A percentile compares a stretch with the other conserved stretches of the same genome.
These are phyloP conservation scores for Salix purpurea DNA, from an alignment of 345 rosid species.

Conservation along the genomic window DNA sequence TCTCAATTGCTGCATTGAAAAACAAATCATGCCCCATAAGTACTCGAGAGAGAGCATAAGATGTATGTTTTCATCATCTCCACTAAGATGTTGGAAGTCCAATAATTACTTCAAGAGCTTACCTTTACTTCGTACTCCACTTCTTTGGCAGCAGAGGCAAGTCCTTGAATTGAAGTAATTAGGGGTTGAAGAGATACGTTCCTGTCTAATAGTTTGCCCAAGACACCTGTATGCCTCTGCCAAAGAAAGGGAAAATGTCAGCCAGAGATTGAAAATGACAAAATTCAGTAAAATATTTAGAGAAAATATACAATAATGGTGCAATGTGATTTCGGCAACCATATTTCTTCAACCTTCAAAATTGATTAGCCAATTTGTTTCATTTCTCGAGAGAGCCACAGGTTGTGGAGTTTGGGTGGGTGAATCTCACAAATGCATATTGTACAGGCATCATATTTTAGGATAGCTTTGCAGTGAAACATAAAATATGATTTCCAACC, in stretches of 20 bases:
- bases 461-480: not conserved
- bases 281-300: not conserved
- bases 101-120: not conserved
- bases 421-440: not conserved
- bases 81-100: not conserved
- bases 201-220: constrained; percentile 47
- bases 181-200: constrained; percentile 51
- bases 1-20: constrained; percentile 46
- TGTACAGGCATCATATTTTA: not conserved
- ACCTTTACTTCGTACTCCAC: constrained; percentile 63
- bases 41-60: not conserved
- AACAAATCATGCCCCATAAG: not conserved
- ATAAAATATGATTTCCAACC: not conserved
- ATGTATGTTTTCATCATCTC: not conserved
- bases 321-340: not conserved
- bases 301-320: not conserved
- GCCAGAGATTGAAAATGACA: not conserved
- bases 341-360: not conserved
- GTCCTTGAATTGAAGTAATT: constrained; percentile 50
- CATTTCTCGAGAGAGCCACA: not conserved
- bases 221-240: constrained; percentile 46
- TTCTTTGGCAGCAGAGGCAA: constrained; percentile 52
- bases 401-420: not conserved
- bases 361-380: not conserved
- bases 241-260: constrained; percentile 1